Evolutionary conservation across 305 asterid genomes (phyloP).

Genomic region (Coffea humblotiana): DNA sequence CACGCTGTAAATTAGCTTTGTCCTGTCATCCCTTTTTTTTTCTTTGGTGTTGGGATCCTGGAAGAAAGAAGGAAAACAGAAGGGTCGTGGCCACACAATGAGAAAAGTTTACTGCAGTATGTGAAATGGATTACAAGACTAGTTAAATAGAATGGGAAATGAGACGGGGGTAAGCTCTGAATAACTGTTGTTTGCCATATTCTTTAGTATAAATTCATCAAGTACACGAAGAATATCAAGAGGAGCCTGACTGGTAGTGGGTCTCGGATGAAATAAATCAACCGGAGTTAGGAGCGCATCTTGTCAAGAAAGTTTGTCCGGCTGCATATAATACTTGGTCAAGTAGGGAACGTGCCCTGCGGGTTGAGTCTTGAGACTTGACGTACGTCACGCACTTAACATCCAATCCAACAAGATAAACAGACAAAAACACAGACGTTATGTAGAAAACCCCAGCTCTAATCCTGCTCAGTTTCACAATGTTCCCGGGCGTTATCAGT

Average conservation of each 20-base stretch:
- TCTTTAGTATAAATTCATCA: no score
- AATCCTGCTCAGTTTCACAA: neutral
- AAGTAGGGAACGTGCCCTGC: constrained; percentile 8
- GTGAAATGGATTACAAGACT: neutral
- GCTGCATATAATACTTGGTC: neutral
- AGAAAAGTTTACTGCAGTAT: no score
- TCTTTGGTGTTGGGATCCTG: no score
- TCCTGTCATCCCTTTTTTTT: neutral
- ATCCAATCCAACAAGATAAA: neutral
- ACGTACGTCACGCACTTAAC: neutral
- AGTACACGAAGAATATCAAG: no score
- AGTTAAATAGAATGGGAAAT: no score
- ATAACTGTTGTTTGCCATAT: no score
- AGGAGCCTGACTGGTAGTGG: neutral
- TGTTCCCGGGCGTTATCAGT: neutral
- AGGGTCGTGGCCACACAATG: neutral
- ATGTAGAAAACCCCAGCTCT: neutral
- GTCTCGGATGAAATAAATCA: neutral
- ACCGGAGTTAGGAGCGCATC: neutral
- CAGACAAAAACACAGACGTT: neutral
- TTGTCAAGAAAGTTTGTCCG: neutral
- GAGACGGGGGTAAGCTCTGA: no score
- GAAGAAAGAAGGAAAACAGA: no score
- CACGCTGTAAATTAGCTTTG: neutral
- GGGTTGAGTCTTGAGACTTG: neutral